Base-by-base conservation (phyloP, 73 alveolate genomes). In the Symbiodinium natans region DNA sequence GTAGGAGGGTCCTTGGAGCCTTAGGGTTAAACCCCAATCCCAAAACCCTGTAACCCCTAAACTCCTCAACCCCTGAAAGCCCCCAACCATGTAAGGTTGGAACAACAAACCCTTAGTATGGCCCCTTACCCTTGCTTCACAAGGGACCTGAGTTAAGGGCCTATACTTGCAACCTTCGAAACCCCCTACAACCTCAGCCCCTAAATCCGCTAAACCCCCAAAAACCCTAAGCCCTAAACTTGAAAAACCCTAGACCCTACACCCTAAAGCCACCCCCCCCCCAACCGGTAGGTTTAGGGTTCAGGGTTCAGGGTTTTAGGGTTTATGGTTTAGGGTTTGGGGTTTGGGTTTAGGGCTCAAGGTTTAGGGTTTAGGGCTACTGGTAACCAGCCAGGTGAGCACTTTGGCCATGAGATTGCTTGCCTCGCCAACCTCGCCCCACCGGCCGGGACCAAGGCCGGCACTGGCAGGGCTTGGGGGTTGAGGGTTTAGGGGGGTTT, bases 351-450 rank as follows among this genome's bases (percentile, higher is more conserved):
- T 52, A 3, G 17, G 29, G 29, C 0, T 52, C 19, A 48, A 48
- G 63, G 63, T 46, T 2, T 13, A 46, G 59, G 59, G 59, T 52
- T 59, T 59, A n/a, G 77, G 21, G 23, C 41, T 41, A 19, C 83
- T n/a, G 83, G 41, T 4, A 27, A 31, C 43, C 40, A 23, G 84
- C 43, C 97, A 90, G 97, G 97, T 17, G 89, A 90, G 9, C 83
- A 90, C 52, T 42, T 90, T 27, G 77, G 80, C 41, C 97, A 90
- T 73, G 97, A 90, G 80, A 48, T 90, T 52, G 77, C 3, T 1
- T 90, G 97, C 52, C 48, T 90, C 52, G 97, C 97, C 4, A 82
- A 90, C n/a, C 80, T 90, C 82, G 88, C 97, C 25, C 97, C 97
- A 1, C 97, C 97, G 4, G 82, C 17, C 1, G 97, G 97, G 29